Percentiles rank a stretch among this genome's conserved stretches.
Conservation (phyloP, 2,329 filamentous ascomycete genomes). For the Trichophyton verrucosum region DNA sequence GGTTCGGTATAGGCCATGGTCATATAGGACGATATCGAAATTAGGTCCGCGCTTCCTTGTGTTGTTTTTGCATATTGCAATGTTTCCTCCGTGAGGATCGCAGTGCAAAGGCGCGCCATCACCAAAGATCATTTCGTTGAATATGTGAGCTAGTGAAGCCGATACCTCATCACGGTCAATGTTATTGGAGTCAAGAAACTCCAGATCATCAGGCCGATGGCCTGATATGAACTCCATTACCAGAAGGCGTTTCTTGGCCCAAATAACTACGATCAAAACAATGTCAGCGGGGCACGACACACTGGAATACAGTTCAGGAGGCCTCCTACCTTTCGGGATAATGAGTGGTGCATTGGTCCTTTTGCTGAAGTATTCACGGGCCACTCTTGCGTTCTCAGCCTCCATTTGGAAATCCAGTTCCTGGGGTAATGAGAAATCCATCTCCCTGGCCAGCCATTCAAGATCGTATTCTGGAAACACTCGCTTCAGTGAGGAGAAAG, state of each 20-base stretch:
- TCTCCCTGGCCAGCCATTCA: conserved; percentile 87
- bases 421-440: conserved; percentile 79
- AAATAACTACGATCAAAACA: conserved; percentile 49
- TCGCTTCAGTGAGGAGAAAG: conserved; percentile 75
- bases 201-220: conserved; percentile 74
- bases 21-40: conserved; percentile 92
- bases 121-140: conserved; percentile 99
- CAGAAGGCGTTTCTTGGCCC: conserved; percentile 76
- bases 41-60: conserved; percentile 49
- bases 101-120: conserved; percentile 81
- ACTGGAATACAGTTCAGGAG: background rate
- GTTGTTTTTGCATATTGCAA: conserved; percentile 73
- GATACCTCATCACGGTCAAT: conserved; percentile 96
- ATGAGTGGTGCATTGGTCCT: conserved; percentile 67
- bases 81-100: conserved; percentile 92
- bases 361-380: conserved; percentile 66
- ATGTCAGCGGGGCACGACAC: background rate
- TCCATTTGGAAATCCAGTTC: conserved; percentile 85
- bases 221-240: conserved; percentile 93
- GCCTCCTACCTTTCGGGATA: conserved; percentile 52
- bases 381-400: conserved; percentile 67
- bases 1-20: conserved; percentile 90
- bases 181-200: conserved; percentile 67
- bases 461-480: conserved; percentile 98
- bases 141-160: conserved; percentile 75